Conservation (phyloP, 2,329 filamentous ascomycete species). For the Chaetomiaceae sp. region DNA sequence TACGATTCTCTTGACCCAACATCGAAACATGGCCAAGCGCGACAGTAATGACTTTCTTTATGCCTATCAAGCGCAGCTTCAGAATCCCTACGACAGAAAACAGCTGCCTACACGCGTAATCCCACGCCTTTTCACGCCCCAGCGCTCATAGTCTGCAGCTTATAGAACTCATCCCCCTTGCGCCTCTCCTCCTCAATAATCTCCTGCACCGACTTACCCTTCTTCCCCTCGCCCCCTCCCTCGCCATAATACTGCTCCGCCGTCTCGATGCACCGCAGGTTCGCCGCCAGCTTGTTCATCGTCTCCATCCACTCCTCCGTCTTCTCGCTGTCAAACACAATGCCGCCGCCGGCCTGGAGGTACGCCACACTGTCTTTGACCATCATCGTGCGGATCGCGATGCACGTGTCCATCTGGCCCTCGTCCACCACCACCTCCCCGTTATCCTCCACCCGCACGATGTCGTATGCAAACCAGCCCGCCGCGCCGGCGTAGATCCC, state of each 20-base stretch:
- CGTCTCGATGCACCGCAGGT: constrained; percentile 79
- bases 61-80: no score
- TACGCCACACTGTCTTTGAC: constrained; percentile 88
- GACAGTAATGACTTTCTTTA: no score
- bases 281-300: constrained; percentile 86
- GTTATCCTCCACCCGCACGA: constrained; percentile 52
- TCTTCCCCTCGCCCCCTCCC: constrained; percentile 15
- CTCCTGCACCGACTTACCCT: constrained; percentile 24
- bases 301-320: constrained; percentile 94
- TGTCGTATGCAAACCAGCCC: constrained; percentile 89
- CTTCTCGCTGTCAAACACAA: constrained; percentile 88
- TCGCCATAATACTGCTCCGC: constrained; percentile 62
- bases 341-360: constrained; percentile 82
- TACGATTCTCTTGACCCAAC: no score
- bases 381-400: constrained; percentile 83
- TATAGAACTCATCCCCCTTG: constrained; percentile 25
- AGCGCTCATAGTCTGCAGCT: constrained; percentile 16
- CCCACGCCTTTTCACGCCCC: constrained; percentile 12
- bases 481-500: constrained; percentile 94
- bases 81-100: no score
- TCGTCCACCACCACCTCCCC: constrained; percentile 37
- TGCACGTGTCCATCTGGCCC: constrained; percentile 86
- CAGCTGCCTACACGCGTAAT: no score
- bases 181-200: constrained; percentile 26
- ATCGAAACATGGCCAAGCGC: no score